Evolutionary conservation across 2,329 filamentous ascomycete genomes (phyloP).

Genomic region (Cladorrhinum sp.): DNA sequence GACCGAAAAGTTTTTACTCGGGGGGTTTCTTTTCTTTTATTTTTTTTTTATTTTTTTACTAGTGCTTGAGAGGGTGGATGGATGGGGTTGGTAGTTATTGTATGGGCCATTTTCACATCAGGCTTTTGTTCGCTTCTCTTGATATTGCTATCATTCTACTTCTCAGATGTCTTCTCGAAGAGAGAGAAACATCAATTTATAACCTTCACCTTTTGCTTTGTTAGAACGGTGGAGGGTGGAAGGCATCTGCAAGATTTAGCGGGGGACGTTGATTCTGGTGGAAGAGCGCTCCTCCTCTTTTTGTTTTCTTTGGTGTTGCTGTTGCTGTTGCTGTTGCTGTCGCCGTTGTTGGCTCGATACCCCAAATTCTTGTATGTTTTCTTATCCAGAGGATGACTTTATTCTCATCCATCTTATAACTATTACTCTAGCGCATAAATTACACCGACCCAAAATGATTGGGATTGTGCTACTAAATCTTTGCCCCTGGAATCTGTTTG

Average conservation of each 20-base stretch:
- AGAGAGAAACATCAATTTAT: neutral
- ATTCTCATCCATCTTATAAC: neutral
- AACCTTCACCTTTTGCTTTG: neutral
- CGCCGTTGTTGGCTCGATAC: constrained; percentile 23
- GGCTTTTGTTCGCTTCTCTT: neutral
- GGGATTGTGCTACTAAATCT: no score
- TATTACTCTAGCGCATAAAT: neutral
- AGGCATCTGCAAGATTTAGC: neutral
- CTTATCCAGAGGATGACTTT: neutral
- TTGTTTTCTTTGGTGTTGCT: neutral
- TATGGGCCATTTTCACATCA: neutral
- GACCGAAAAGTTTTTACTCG: neutral
- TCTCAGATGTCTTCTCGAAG: neutral
- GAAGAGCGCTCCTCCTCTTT: neutral
- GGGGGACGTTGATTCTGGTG: neutral
- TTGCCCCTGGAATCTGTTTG: no score
- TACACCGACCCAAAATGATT: neutral
- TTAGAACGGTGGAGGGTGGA: neutral
- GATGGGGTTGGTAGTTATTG: neutral
- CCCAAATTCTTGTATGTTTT: constrained; percentile 8
- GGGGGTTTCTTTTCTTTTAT: neutral
- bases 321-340: neutral
- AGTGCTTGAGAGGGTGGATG: neutral
- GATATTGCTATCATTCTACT: neutral
- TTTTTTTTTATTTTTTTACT: neutral